Base-by-base conservation (phyloP, 306 rosid genomes). In the Abrus pulchellus region DNA sequence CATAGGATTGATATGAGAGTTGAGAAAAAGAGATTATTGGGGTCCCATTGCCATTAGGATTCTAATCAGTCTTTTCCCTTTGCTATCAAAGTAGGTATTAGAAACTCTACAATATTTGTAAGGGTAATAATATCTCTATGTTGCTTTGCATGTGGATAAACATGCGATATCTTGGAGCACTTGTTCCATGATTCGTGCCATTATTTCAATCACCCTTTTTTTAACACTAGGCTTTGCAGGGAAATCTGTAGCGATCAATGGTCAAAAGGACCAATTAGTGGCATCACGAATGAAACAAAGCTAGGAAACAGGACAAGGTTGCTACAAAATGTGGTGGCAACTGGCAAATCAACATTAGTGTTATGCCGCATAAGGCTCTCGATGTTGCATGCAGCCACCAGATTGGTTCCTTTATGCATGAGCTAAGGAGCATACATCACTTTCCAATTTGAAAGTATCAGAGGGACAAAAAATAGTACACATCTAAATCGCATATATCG, bases 331-430 rank as follows among this genome's bases (percentile, higher is more conserved):
- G 68, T 43, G 29, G 78, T 73, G 30, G 63, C 55, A 56, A 56
- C 56, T 72, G 30, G 63, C 55, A 56, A 56, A 74, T 72, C 28
- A 72, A 9, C 66, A 9, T 30, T 30, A 43, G 20, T 44, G 8
- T 9, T 67, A 36, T 59, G 11, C 45, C 29, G 30, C 54, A 43
- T 13, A 29, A 13, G 7, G 13, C 10, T 27, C 56, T 53, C 10
- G 29, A 54, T 10, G 53, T 38, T 55, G 34, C 78, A 57, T 45
- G 68, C 79, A 10, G n/a, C 3, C 44, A 11, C 68, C 3, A 47
- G 69, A 60, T 59, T 74, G 59, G 69, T 74, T 74, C 69, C 79
- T 74, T 30, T 47, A 14, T n/a, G 47, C 32, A 44, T 9, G 27
- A 60, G 44, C 44, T 29, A 6, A 47, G 36, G 14, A 49, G 9